These are phyloP conservation scores for Neonectria neomacrospora DNA, from an alignment of 2,329 filamentous ascomycete species.

Conservation along the genomic window DNA sequence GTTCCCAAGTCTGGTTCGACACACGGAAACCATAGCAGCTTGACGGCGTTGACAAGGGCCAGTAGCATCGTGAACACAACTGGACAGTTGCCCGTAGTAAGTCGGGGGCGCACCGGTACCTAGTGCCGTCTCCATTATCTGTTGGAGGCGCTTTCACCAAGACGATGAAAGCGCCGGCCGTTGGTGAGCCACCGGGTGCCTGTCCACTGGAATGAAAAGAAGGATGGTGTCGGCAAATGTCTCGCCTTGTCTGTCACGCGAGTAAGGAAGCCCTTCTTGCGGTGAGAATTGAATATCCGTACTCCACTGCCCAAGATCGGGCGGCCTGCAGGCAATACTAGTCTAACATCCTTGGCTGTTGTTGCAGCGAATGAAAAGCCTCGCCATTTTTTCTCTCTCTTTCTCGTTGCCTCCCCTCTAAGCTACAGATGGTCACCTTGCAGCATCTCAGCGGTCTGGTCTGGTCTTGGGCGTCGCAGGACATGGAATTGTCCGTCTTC, in stretches of 20 bases:
- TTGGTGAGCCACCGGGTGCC: constrained; percentile 2
- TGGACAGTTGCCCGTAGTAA: neutral
- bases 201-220: constrained; percentile 3
- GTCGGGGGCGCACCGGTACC: neutral
- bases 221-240: constrained; percentile 9
- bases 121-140: constrained; percentile 1
- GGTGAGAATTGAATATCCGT: constrained; percentile 22
- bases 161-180: constrained; percentile 8
- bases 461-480: neutral
- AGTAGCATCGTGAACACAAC: neutral
- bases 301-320: constrained; percentile 18
- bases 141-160: constrained; percentile 12
- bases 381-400: constrained; percentile 4
- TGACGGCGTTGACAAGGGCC: neutral
- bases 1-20: neutral
- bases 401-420: neutral
- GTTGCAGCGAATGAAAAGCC: neutral
- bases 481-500: constrained; percentile 3
- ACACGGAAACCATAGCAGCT: neutral
- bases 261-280: constrained; percentile 24
- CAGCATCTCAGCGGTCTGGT: constrained; percentile 4
- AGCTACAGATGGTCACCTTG: neutral
- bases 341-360: constrained; percentile 11
- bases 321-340: constrained; percentile 23
- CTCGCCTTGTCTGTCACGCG: constrained; percentile 27